Conservation (phyloP, 2,329 filamentous ascomycete genomes). For the Cercospora sesami region DNA sequence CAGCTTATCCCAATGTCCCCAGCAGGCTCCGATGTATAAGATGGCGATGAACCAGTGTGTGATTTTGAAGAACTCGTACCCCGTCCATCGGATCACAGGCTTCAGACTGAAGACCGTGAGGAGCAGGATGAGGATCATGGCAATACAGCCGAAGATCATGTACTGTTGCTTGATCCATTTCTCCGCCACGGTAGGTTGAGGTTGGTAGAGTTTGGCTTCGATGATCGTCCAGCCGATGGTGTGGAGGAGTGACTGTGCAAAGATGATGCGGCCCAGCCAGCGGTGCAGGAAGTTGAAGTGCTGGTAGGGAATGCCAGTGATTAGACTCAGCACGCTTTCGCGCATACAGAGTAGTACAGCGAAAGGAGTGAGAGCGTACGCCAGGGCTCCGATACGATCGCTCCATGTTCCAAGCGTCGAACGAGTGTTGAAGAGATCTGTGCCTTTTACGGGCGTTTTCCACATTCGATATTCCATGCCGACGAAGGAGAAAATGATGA, state of each 20-base stretch:
- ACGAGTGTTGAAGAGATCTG: conserved; percentile 62
- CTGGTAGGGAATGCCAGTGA: conserved; percentile 71
- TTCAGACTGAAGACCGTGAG: conserved; percentile 61
- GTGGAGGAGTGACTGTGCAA: conserved; percentile 66
- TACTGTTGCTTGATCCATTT: conserved; percentile 65
- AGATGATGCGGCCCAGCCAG: conserved; percentile 73
- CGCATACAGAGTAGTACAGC: conserved; percentile 66
- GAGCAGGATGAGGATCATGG: conserved; percentile 63
- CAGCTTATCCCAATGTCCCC: conserved; percentile 70
- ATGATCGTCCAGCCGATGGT: conserved; percentile 70
- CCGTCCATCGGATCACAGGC: conserved; percentile 63
- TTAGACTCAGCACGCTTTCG: conserved; percentile 67
- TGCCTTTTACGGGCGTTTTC: conserved; percentile 66
- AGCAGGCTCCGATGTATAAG: conserved; percentile 73
- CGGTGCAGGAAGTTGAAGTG: conserved; percentile 76
- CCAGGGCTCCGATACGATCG: conserved; percentile 68
- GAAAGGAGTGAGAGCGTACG: conserved; percentile 72
- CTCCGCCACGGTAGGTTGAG: conserved; percentile 61
- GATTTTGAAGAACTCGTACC: conserved; percentile 72
- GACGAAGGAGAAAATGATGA: conserved; percentile 63
- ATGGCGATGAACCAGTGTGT: conserved; percentile 71
- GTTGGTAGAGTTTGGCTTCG: conserved; percentile 67
- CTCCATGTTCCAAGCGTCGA: conserved; percentile 66
- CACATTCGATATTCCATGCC: conserved; percentile 69
- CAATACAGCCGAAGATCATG: conserved; percentile 71